Evolutionary conservation across 306 rosid species (phyloP).

Genomic region (Neltuma alba): DNA sequence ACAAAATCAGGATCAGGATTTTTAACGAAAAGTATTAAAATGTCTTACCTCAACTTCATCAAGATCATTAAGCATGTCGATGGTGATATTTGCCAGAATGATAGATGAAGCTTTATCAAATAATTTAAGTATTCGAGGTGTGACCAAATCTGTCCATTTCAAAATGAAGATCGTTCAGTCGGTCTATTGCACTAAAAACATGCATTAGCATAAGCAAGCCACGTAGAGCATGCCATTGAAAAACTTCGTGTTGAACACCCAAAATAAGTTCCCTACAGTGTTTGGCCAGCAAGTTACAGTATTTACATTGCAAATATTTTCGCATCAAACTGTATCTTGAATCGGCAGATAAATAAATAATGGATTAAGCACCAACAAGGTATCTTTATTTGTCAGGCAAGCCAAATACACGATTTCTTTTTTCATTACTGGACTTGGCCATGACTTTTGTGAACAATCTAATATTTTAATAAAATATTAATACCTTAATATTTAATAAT

Average conservation of each 20-base stretch:
- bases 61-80: slow-evolving; percentile 56
- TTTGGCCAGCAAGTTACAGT: background rate
- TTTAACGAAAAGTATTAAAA: background rate
- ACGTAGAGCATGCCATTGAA: background rate
- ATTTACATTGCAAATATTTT: background rate
- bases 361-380: background rate
- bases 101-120: slow-evolving; percentile 65
- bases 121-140: slow-evolving; percentile 57
- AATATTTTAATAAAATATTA: too few relatives aligned
- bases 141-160: slow-evolving; percentile 51
- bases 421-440: background rate
- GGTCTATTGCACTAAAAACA: slow-evolving; percentile 9
- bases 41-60: slow-evolving; percentile 76
- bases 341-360: too few relatives aligned
- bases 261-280: background rate
- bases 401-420: background rate
- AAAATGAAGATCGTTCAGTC: slow-evolving; percentile 46
- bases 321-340: background rate
- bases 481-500: too few relatives aligned
- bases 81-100: slow-evolving; percentile 62
- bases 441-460: background rate
- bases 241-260: slow-evolving; percentile 16
- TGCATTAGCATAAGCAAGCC: background rate
- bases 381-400: background rate
- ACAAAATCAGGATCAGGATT: slow-evolving; percentile 10